A percentile compares a stretch with the other conserved stretches of the same genome.
These are phyloP conservation scores for Amaranthus hypochondriacus DNA, from an alignment of 148 eudicot genomes.

Conservation along the genomic window DNA sequence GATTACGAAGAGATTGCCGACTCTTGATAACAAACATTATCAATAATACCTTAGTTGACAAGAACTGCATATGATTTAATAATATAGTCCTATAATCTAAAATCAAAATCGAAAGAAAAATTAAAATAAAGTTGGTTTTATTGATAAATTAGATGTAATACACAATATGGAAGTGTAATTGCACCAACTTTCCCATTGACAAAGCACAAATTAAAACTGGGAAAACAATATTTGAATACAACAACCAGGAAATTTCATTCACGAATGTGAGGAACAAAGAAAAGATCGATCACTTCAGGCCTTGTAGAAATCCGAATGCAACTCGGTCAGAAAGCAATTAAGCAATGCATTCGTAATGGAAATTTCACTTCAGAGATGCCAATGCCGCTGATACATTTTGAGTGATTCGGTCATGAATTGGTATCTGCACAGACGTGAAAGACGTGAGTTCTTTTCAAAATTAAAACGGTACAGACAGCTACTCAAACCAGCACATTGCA, in stretches of 20 bases:
- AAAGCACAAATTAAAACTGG: too few relatives aligned
- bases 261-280: neutral
- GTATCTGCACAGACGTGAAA: slow-evolving; percentile 45
- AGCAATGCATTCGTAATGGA: neutral
- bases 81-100: too few relatives aligned
- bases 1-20: too few relatives aligned
- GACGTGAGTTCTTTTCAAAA: slow-evolving; percentile 5
- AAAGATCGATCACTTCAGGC: neutral
- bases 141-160: too few relatives aligned
- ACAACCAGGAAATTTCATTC: neutral
- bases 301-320: neutral
- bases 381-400: slow-evolving; percentile 64
- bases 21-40: too few relatives aligned
- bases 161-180: too few relatives aligned
- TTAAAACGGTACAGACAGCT: neutral
- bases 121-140: too few relatives aligned
- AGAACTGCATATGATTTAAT: too few relatives aligned
- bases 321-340: neutral
- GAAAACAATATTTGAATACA: too few relatives aligned
- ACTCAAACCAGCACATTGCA: neutral
- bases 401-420: slow-evolving; percentile 78
- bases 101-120: too few relatives aligned
- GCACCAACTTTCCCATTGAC: too few relatives aligned
- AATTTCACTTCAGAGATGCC: slow-evolving; percentile 36
- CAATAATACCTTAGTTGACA: too few relatives aligned